A percentile compares a stretch with the other conserved stretches of the same genome.
Conservation (phyloP, 2,329 filamentous ascomycete species). For the Cercospora janseana region DNA sequence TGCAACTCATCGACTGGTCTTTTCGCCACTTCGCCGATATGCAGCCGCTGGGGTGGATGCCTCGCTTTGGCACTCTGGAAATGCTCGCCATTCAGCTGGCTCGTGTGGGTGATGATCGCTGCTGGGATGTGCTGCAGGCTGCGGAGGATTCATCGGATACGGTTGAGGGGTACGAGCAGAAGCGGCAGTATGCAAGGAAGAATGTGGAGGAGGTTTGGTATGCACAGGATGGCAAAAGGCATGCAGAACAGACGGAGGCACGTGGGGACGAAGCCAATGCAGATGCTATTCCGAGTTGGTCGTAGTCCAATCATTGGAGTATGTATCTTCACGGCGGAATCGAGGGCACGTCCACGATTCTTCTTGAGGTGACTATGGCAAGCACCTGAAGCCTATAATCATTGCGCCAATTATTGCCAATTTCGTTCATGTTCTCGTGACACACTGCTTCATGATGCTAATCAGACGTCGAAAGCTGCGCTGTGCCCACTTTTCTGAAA, state of each 20-base stretch:
- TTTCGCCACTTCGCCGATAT: conserved; percentile 38
- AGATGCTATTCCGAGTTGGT: background rate
- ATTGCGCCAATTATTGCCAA: no score
- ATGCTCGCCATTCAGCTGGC: conserved; percentile 31
- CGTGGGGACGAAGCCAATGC: background rate
- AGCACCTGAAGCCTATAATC: no score
- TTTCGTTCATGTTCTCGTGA: no score
- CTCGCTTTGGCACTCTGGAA: conserved; percentile 36
- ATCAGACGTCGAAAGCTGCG: no score
- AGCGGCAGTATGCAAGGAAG: conserved; percentile 28
- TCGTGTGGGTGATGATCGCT: conserved; percentile 30
- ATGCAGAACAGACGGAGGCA: background rate
- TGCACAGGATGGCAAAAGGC: background rate
- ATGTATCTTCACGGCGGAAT: no score
- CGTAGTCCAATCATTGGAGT: no score
- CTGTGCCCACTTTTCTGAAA: no score
- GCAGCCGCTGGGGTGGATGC: conserved; percentile 34
- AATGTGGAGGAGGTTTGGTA: conserved; percentile 32
- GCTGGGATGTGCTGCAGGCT: conserved; percentile 39
- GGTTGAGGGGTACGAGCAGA: conserved; percentile 33
- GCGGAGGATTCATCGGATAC: conserved; percentile 30
- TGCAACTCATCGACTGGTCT: conserved; percentile 34
- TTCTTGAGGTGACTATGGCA: no score
- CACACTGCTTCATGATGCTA: no score
- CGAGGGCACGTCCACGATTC: no score